Base-by-base conservation (phyloP, 108 stramenopile species). In the Ochromonas danica region DNA sequence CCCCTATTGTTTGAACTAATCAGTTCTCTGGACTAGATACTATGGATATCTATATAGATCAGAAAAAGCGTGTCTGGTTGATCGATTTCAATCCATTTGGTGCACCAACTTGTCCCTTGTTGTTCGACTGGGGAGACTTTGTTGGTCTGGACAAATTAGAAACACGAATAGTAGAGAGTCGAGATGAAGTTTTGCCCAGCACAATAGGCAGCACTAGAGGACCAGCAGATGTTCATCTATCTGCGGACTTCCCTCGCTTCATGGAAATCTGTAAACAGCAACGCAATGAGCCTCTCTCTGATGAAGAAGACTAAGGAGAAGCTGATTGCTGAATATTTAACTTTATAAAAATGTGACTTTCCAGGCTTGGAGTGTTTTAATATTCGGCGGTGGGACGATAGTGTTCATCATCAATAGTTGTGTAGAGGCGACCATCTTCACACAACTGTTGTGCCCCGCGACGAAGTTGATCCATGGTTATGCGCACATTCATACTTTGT, bases 11-110 rank as follows among this genome's bases (percentile, higher is more conserved):
- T 51, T 22, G 22, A 51, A 51, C 45, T 51, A 14, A 51, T 51
- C 45, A 51, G 45, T 22, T 22, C 22, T 51, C 40, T 43, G 80
- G 83, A 6, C 31, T 86, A 65, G 92, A 92, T 79, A 86, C 89
- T 0, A 63, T 93, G 22, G 94, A 95, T 79, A 81, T 91, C 3
- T 95, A 93, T 78, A 61, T 95, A 3, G 93, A 93, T 67, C 90
- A 87, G 65, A 89, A 90, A 25, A 87, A 92, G 70, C 85, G 89
- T 1, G 88, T 90, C 6, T 95, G 91, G 91, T 62, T 95, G 3
- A 43, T 95, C 17, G 94, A 95, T 87, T 93, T 95, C 81, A 94
- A 94, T 87, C 81, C 88, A 0, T 93, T 91, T 90, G 86, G 88
- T n/a, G 38, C 22, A 0, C 83, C 85, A 31, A 93, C 93, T 10